Percentiles rank a stretch among this genome's conserved stretches.
These are phyloP conservation scores for Polytrichum commune DNA, from an alignment of 225 moss, liverwort and hornwort genomes.

Conservation along the genomic window DNA sequence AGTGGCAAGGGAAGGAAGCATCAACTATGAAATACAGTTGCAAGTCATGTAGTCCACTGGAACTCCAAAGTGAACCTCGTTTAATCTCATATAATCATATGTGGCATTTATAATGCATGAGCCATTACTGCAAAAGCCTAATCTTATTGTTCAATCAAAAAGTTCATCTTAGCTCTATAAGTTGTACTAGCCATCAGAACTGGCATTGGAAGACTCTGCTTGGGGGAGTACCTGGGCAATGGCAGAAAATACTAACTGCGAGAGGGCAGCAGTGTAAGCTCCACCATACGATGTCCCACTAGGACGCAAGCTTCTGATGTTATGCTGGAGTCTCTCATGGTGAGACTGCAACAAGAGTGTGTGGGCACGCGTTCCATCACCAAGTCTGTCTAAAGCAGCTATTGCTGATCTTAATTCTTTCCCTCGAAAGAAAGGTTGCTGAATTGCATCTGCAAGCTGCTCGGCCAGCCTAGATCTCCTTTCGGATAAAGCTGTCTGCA, in stretches of 20 bases:
- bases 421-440: constrained; percentile 88
- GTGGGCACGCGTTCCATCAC: constrained; percentile 92
- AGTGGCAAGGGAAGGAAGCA: too few relatives aligned
- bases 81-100: too few relatives aligned
- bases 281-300: constrained; percentile 97
- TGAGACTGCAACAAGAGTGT: constrained; percentile 89
- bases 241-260: constrained; percentile 91
- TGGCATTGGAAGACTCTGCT: too few relatives aligned
- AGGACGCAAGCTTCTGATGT: constrained; percentile 78
- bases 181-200: too few relatives aligned
- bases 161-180: too few relatives aligned
- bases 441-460: constrained; percentile 91
- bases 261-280: constrained; percentile 92
- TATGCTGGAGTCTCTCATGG: constrained; percentile 92
- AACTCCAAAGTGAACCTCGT: too few relatives aligned
- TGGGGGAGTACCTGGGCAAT: constrained; percentile 64
- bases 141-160: too few relatives aligned
- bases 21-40: too few relatives aligned
- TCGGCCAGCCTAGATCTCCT: constrained; percentile 88
- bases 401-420: constrained; percentile 84
- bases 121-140: too few relatives aligned
- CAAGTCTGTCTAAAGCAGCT: constrained; percentile 76
- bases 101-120: too few relatives aligned
- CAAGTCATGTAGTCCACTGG: too few relatives aligned
- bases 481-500: constrained; percentile 69